Percentiles rank a stretch among this genome's conserved stretches.
Evolutionary conservation across 768 basidiomycete genomes (phyloP).

Genomic region (Mycena olivaceomarginata): DNA sequence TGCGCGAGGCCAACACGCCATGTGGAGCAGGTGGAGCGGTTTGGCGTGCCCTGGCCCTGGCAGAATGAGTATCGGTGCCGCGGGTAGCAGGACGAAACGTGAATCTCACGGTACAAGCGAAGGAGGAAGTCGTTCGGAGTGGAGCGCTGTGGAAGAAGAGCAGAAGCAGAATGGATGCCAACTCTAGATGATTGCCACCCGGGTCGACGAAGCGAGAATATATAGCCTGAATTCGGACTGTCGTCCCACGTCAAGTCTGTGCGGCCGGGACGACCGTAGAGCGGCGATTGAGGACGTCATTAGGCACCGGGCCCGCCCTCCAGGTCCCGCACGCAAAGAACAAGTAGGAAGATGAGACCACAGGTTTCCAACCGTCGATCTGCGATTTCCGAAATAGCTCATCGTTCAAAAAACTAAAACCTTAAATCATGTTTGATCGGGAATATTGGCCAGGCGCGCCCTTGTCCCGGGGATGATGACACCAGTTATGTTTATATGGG

Average conservation of each 20-base stretch:
- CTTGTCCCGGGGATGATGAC: neutral
- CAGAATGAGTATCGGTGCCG: neutral
- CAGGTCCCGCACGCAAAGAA: neutral
- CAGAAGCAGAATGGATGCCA: neutral
- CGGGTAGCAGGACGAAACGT: neutral
- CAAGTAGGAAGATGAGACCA: neutral
- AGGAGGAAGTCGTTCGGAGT: neutral
- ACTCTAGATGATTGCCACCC: neutral
- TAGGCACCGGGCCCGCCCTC: neutral
- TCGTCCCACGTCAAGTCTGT: slow-evolving; percentile 7
- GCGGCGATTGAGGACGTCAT: slow-evolving; percentile 2
- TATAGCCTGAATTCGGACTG: neutral
- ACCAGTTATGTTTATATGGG: neutral
- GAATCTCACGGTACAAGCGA: neutral
- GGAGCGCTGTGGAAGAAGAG: slow-evolving; percentile 6
- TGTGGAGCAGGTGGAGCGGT: neutral
- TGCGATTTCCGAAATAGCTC: neutral
- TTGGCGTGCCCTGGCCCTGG: neutral
- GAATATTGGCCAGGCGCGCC: neutral
- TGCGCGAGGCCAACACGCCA: neutral
- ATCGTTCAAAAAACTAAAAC: neutral
- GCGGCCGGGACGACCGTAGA: neutral
- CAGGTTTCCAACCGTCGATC: neutral
- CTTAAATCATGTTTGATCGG: neutral
- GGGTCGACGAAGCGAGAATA: neutral